Conservation (phyloP, 1,284 basidiomycete species). For the Bjerkandera adusta region DNA sequence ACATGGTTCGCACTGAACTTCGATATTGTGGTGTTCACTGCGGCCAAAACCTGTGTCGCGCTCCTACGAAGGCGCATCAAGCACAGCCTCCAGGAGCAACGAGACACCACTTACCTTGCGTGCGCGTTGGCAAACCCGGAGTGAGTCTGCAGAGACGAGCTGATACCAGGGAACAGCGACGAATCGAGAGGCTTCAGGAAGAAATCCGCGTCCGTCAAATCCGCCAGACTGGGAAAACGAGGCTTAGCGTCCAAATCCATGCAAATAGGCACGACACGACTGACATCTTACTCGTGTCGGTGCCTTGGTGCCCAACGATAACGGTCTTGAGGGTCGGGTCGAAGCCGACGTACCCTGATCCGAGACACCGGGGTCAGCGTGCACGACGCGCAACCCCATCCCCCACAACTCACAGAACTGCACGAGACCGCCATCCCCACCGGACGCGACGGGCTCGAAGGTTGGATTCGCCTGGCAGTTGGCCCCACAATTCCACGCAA, state of each 20-base stretch:
- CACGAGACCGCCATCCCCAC: conserved; percentile 50
- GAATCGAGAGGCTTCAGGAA: conserved; percentile 25
- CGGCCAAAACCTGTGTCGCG: conserved; percentile 33
- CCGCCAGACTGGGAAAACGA: conserved; percentile 21
- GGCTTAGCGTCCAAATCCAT: background rate
- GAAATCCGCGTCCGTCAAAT: conserved; percentile 34
- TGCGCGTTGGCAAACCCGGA: conserved; percentile 55
- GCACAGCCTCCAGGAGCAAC: background rate
- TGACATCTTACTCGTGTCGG: conserved; percentile 45
- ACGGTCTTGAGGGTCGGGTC: conserved; percentile 41
- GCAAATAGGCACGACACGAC: background rate
- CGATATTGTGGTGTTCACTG: conserved; percentile 33
- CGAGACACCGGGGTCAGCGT: conserved; percentile 16
- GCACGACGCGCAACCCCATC: background rate
- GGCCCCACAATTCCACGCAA: conserved; percentile 35
- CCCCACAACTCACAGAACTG: conserved; percentile 44
- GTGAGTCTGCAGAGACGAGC: conserved; percentile 48
- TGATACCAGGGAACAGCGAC: conserved; percentile 54
- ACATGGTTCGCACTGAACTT: conserved; percentile 29
- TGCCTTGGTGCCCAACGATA: conserved; percentile 54
- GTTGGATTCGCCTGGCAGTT: conserved; percentile 44
- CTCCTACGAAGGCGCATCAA: conserved; percentile 25
- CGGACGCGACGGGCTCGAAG: conserved; percentile 62
- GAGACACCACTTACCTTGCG: conserved; percentile 37
- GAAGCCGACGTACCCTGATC: conserved; percentile 48